phyloP scores from a whole-genome alignment of 257 asterid species.

The Ballota nigra region DNA sequence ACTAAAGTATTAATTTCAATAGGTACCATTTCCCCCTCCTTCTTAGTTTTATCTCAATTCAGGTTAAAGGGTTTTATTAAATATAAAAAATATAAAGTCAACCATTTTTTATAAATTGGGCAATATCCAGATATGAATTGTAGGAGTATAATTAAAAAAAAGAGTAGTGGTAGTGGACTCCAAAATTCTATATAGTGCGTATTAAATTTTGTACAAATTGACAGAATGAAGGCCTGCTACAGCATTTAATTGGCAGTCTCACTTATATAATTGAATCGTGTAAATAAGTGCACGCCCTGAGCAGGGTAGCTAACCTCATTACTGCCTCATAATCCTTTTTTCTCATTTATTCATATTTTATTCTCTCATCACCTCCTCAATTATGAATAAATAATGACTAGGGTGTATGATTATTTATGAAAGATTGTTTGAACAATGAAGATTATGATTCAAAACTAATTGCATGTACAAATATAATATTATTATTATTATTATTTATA shows the following conservation, averaged over 20 bases:
- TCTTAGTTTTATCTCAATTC: not conserved
- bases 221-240: constrained; percentile 4
- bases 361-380: not conserved
- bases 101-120: not conserved
- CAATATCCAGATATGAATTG: not conserved
- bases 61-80: not conserved
- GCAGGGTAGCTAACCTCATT: constrained; percentile 1
- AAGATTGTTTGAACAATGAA: not conserved
- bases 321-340: not conserved
- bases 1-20: not conserved
- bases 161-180: not conserved
- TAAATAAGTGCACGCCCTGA: constrained; percentile 23
- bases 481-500: no score
- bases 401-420: not conserved
- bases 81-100: not conserved
- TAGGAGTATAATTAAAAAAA: not conserved
- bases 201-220: constrained; percentile 19
- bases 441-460: constrained; percentile 1
- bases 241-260: constrained; percentile 17
- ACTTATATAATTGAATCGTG: constrained; percentile 14
- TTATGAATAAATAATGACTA: constrained; percentile 25
- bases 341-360: not conserved
- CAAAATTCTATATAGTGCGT: not conserved
- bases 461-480: not conserved
- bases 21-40: not conserved